Conservation (phyloP, 2,329 filamentous ascomycete species). For the Elsinoe perseae region DNA sequence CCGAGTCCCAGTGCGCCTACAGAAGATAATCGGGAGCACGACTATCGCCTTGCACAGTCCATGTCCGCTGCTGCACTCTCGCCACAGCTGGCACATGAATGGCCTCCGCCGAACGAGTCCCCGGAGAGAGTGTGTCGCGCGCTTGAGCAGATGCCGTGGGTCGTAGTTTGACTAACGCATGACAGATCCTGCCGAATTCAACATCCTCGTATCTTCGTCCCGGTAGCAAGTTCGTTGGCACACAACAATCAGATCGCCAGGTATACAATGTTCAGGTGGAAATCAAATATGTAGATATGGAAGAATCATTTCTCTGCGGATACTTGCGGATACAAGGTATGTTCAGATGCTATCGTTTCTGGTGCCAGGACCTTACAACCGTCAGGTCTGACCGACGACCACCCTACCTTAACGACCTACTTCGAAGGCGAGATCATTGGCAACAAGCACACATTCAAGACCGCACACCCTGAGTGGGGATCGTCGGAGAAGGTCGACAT, state of each 20-base stretch:
- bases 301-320: slow-evolving; percentile 87
- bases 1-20: slow-evolving; percentile 24
- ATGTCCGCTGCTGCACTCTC: slow-evolving; percentile 25
- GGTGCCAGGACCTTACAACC: slow-evolving; percentile 6
- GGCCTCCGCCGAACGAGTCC: slow-evolving; percentile 25
- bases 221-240: slow-evolving; percentile 81
- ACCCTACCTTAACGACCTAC: slow-evolving; percentile 94
- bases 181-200: slow-evolving; percentile 66
- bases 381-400: slow-evolving; percentile 82
- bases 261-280: slow-evolving; percentile 94
- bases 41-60: slow-evolving; percentile 24
- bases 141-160: neutral
- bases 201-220: slow-evolving; percentile 79
- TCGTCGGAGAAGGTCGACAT: slow-evolving; percentile 86
- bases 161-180: neutral
- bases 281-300: slow-evolving; percentile 91
- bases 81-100: slow-evolving; percentile 17
- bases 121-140: slow-evolving; percentile 21
- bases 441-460: slow-evolving; percentile 87
- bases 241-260: slow-evolving; percentile 86
- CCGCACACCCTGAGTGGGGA: slow-evolving; percentile 82
- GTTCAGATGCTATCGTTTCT: slow-evolving; percentile 19
- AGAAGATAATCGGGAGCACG: slow-evolving; percentile 26
- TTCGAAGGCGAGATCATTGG: slow-evolving; percentile 98
- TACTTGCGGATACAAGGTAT: slow-evolving; percentile 91